These are phyloP conservation scores for Kwoniella pini DNA, from an alignment of 768 basidiomycete genomes.

Conservation along the genomic window DNA sequence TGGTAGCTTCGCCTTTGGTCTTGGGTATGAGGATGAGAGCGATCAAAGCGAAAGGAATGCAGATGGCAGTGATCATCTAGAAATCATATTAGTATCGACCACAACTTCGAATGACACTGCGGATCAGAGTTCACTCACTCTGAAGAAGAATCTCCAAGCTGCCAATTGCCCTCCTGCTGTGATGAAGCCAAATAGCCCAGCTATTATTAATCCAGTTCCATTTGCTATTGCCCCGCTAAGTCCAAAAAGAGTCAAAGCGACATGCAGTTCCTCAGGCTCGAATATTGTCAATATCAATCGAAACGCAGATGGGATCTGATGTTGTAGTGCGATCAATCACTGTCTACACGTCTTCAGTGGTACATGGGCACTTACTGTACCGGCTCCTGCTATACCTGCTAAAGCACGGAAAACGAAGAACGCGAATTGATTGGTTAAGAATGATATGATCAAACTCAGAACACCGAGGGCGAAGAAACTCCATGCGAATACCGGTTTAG, in stretches of 20 bases:
- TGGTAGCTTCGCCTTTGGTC: slow-evolving; percentile 12
- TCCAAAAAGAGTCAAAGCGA: slow-evolving; percentile 32
- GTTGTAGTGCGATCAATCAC: too few relatives aligned
- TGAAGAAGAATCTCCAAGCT: slow-evolving; percentile 49
- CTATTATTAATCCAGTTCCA: slow-evolving; percentile 30
- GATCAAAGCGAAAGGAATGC: slow-evolving; percentile 22
- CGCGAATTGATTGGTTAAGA: slow-evolving; percentile 35
- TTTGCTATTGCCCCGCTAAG: slow-evolving; percentile 33
- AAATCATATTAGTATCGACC: not conserved
- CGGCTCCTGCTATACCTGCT: slow-evolving; percentile 32
- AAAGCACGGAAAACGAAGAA: slow-evolving; percentile 36
- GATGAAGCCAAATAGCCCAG: slow-evolving; percentile 40
- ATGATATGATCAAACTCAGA: slow-evolving; percentile 29
- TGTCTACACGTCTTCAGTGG: too few relatives aligned
- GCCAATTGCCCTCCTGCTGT: slow-evolving; percentile 28
- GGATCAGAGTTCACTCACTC: slow-evolving; percentile 4
- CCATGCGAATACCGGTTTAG: slow-evolving; percentile 38
- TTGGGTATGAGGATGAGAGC: slow-evolving; percentile 24
- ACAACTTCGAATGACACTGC: not conserved
- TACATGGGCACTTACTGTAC: slow-evolving; percentile 12
- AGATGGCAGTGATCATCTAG: slow-evolving; percentile 22
- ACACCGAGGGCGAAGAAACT: slow-evolving; percentile 43
- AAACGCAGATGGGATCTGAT: slow-evolving; percentile 38
- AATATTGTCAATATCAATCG: slow-evolving; percentile 41
- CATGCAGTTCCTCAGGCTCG: slow-evolving; percentile 27